phyloP scores from a whole-genome alignment of 495 filamentous ascomycete genomes.

The Wilcoxina mikolae region DNA sequence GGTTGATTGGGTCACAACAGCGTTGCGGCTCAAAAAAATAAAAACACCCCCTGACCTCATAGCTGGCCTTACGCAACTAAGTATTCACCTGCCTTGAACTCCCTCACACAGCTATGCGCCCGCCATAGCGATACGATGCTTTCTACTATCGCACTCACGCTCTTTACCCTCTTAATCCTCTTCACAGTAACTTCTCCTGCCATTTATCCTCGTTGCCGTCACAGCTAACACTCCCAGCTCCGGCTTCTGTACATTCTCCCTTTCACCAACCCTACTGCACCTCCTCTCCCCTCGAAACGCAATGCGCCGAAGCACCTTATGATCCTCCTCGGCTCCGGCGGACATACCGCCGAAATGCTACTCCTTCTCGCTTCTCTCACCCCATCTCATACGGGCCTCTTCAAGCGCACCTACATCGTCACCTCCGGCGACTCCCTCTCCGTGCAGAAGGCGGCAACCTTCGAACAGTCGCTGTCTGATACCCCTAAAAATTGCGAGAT shows the following conservation, averaged over 20 bases:
- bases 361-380: conserved; percentile 47
- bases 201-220: conserved; percentile 7
- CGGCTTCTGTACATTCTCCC: conserved; percentile 41
- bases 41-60: too few relatives aligned
- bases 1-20: neutral
- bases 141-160: neutral
- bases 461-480: conserved; percentile 36
- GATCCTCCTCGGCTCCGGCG: conserved; percentile 77
- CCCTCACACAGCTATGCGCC: neutral
- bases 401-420: conserved; percentile 68
- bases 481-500: conserved; percentile 8
- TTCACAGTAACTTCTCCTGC: conserved; percentile 10
- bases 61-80: too few relatives aligned
- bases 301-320: conserved; percentile 44
- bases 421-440: conserved; percentile 64
- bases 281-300: conserved; percentile 18
- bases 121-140: neutral
- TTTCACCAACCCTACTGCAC: conserved; percentile 15
- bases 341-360: conserved; percentile 90
- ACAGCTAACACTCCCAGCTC: conserved; percentile 27
- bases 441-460: conserved; percentile 46
- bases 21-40: neutral
- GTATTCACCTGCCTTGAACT: too few relatives aligned
- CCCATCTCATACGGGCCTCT: conserved; percentile 31
- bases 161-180: neutral